Conservation (phyloP, 306 rosid species). For the Fragaria iinumae region DNA sequence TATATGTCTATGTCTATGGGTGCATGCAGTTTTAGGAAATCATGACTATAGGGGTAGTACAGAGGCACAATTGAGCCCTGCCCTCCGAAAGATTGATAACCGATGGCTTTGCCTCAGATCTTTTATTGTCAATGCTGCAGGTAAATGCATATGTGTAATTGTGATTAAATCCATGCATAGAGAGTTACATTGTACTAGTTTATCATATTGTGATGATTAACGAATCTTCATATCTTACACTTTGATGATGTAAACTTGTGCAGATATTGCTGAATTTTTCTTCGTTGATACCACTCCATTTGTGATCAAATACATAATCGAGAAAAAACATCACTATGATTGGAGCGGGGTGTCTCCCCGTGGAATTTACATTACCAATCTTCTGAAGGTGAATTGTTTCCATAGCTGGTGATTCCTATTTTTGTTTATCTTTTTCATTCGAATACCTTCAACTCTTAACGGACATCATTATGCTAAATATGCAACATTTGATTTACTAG, state of each 20-base stretch:
- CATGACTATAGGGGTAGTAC: conserved; percentile 82
- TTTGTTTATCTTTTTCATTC: too few relatives aligned
- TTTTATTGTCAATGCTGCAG: conserved; percentile 53
- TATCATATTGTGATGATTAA: not conserved
- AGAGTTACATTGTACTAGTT: not conserved
- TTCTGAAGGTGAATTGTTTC: conserved; percentile 44
- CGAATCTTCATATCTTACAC: not conserved
- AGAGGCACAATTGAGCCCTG: conserved; percentile 65
- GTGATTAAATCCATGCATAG: not conserved
- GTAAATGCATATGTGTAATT: conserved; percentile 27
- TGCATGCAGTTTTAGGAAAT: conserved; percentile 67
- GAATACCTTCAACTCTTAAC: not conserved
- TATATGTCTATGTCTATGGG: not conserved
- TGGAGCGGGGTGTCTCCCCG: conserved; percentile 57
- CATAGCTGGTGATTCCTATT: not conserved
- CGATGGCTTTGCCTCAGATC: conserved; percentile 82
- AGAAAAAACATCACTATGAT: conserved; percentile 38
- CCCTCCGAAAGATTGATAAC: conserved; percentile 41
- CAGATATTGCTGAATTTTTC: conserved; percentile 60
- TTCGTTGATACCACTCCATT: conserved; percentile 83
- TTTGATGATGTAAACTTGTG: not conserved
- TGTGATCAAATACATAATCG: conserved; percentile 33
- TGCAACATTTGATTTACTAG: conserved; percentile 12
- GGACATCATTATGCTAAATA: not conserved
- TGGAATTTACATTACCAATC: conserved; percentile 39